Evolutionary conservation across 2,329 filamentous ascomycete genomes (phyloP), one percentile per base, ranked within the genome.

Genomic region (Aspergillus flavus): DNA sequence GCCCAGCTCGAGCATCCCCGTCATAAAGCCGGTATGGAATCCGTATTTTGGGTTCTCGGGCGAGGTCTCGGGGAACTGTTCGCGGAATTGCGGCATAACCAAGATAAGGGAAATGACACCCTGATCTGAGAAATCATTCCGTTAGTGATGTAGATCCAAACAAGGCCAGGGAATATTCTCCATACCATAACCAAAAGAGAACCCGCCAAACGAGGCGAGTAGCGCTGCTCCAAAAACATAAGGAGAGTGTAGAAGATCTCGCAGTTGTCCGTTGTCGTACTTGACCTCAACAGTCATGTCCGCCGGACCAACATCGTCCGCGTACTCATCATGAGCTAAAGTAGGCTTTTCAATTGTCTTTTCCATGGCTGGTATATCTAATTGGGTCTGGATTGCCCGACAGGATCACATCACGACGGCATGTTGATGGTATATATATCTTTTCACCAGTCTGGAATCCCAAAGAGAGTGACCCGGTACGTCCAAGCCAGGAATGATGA

Each of bases 31-130:
- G 57, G 69, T 72, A 45, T 67, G 68, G 55, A 75, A 75, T 4
- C 72, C 73, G 10, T 70, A 72, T 28, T 62, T 65, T 32, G 66
- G 66, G 28, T 77, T 76, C 16, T 71, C 73, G 14, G 75, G 71
- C 0, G 76, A 75, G 4, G 80, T 76, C 28, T 76, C 70, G 21
- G 79, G 75, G 59, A 81, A 83, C 1, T 73, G 72, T 1, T 73
- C 69, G 6, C 80, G 73, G 64, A 84, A 83, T 56, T 82, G 80
- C 28, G 78, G 73, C 81, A 83, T 83, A 41, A 81, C 79, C 3
- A 83, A 71, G 23, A 79, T 82, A 14, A 83, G 61, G 2, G 74
- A 76, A 21, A 76, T 72, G 19, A 77, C 75, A 11, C 74, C 73
- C 59, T 75, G 71, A 7, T 70, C 66, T 66, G 26, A 41, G 43